A percentile compares a stretch with the other conserved stretches of the same genome.
These are phyloP conservation scores for Biscogniauxia sp. DNA, from an alignment of 2,329 filamentous ascomycete genomes.

Conservation along the genomic window DNA sequence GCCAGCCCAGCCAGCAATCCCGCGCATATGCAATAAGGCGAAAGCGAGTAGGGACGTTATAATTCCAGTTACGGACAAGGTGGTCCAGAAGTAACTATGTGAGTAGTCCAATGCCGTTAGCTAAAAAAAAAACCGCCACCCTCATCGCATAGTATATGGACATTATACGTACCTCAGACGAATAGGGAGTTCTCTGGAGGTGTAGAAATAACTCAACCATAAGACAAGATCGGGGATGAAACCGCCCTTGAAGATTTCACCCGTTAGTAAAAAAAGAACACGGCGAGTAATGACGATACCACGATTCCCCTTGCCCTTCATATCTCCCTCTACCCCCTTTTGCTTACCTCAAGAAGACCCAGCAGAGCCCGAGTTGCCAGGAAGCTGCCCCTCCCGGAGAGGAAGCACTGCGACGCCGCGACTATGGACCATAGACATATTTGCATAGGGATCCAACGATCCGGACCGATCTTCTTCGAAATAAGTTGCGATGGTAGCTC, in stretches of 20 bases:
- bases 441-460: conserved; percentile 33
- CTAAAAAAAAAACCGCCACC: neutral
- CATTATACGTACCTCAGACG: conserved; percentile 31
- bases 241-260: conserved; percentile 23
- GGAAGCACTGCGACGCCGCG: conserved; percentile 26
- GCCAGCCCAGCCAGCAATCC: conserved; percentile 36
- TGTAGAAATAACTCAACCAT: conserved; percentile 36
- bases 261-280: conserved; percentile 5
- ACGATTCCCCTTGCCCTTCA: neutral
- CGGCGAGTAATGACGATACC: too few relatives aligned
- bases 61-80: conserved; percentile 33
- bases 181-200: conserved; percentile 37
- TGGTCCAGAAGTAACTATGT: conserved; percentile 37
- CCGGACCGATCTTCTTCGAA: conserved; percentile 46
- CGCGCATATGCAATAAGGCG: conserved; percentile 37
- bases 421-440: conserved; percentile 33
- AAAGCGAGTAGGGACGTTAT: conserved; percentile 37
- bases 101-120: neutral
- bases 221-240: conserved; percentile 35
- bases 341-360: conserved; percentile 27
- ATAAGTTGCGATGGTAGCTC: conserved; percentile 62
- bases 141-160: neutral
- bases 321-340: neutral
- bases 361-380: conserved; percentile 25
- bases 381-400: conserved; percentile 26